Conservation (phyloP, 176 grass and related monocot genomes). For the Canna indica region DNA sequence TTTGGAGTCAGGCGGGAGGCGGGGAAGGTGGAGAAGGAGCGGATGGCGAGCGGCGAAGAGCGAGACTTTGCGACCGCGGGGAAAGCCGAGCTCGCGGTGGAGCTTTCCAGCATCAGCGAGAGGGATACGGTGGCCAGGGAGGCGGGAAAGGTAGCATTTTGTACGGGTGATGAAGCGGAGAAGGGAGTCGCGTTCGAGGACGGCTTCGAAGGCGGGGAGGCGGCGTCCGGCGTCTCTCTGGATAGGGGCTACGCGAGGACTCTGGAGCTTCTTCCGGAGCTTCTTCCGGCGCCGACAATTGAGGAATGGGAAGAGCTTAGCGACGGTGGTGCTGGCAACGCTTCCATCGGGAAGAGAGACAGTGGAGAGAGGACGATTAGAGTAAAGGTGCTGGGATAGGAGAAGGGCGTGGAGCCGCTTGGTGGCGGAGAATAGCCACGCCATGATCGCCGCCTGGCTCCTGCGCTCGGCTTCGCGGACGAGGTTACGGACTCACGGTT, state of each 20-base stretch:
- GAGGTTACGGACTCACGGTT: no score
- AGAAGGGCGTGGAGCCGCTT: slow-evolving; percentile 21
- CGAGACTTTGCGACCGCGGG: slow-evolving; percentile 49
- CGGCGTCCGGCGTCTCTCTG: slow-evolving; percentile 42
- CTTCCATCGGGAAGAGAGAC: slow-evolving; percentile 12
- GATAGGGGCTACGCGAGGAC: slow-evolving; percentile 58
- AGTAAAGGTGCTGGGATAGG: background rate
- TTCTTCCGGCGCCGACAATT: slow-evolving; percentile 61
- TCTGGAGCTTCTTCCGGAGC: slow-evolving; percentile 54
- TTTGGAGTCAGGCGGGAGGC: slow-evolving; percentile 24
- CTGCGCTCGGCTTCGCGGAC: slow-evolving; percentile 18
- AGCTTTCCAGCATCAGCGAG: slow-evolving; percentile 51
- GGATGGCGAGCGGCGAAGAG: slow-evolving; percentile 44
- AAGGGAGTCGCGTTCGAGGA: slow-evolving; percentile 42
- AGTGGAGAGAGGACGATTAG: background rate
- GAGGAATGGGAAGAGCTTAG: slow-evolving; percentile 56
- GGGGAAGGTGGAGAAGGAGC: slow-evolving; percentile 47
- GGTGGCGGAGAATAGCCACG: slow-evolving; percentile 38
- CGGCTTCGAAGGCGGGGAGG: slow-evolving; percentile 34
- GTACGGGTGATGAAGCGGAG: slow-evolving; percentile 65
- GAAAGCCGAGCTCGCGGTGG: slow-evolving; percentile 63
- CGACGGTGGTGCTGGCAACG: slow-evolving; percentile 24
- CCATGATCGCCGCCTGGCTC: background rate
- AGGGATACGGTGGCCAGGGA: slow-evolving; percentile 47
- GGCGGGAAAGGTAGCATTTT: slow-evolving; percentile 45